Percentiles rank a stretch among this genome's conserved stretches.
Evolutionary conservation across 345 rosid species (phyloP).

Genomic region (Nasturtium officinale): DNA sequence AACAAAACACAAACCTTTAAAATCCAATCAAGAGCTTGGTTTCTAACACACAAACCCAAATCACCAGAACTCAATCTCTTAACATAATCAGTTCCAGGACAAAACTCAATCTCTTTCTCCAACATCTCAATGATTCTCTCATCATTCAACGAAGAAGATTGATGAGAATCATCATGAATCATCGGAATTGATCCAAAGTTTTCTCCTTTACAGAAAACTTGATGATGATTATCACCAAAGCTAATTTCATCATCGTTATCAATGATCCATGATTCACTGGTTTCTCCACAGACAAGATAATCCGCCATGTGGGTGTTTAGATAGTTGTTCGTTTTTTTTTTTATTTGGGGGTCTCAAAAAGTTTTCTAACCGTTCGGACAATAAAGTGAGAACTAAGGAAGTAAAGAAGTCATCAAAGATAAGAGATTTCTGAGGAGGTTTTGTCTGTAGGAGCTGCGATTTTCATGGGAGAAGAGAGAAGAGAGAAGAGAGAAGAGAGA

Average conservation of each 20-base stretch:
- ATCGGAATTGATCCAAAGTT: constrained; percentile 45
- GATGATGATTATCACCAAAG: constrained; percentile 23
- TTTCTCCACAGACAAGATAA: constrained; percentile 61
- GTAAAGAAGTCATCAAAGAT: constrained; percentile 34
- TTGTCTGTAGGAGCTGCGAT: constrained; percentile 27
- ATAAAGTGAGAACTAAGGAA: constrained; percentile 33
- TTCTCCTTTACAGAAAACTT: constrained; percentile 35
- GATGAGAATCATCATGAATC: constrained; percentile 34
- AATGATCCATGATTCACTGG: constrained; percentile 48
- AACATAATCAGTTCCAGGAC: constrained; percentile 56
- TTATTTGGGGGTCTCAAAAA: constrained; percentile 9
- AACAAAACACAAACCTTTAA: constrained; percentile 50
- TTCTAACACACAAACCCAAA: constrained; percentile 53
- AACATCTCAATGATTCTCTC: constrained; percentile 59
- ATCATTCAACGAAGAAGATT: constrained; percentile 40
- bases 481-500: constrained; percentile 15
- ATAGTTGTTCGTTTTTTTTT: background rate
- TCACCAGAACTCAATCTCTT: constrained; percentile 59
- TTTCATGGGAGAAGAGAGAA: constrained; percentile 38
- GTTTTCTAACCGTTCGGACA: constrained; percentile 36
- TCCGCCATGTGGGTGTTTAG: constrained; percentile 48
- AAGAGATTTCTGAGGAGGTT: constrained; percentile 19
- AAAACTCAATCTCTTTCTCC: constrained; percentile 55
- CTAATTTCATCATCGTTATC: constrained; percentile 39
- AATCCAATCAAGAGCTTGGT: constrained; percentile 74